phyloP scores from a whole-genome alignment of 2,329 filamentous ascomycete species.

The Botrytis squamosa region DNA sequence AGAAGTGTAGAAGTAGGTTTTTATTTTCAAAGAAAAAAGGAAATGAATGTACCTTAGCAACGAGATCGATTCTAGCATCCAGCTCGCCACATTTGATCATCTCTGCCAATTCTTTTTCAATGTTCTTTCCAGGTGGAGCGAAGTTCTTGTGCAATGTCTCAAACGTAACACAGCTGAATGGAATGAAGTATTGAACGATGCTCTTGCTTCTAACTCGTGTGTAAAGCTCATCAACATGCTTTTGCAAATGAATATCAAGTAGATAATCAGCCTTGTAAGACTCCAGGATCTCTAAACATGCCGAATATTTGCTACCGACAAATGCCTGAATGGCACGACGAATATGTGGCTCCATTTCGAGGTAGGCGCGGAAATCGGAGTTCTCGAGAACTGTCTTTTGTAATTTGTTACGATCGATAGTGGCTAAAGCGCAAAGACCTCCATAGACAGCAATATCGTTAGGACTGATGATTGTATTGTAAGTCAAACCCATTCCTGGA shows the following conservation, averaged over 20 bases:
- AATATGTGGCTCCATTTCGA: constrained; percentile 92
- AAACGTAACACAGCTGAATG: constrained; percentile 84
- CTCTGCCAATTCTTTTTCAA: constrained; percentile 70
- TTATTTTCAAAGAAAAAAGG: neutral
- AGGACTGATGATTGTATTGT: constrained; percentile 70
- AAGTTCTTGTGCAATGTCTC: constrained; percentile 78
- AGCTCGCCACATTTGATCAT: constrained; percentile 75
- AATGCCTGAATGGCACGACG: constrained; percentile 88
- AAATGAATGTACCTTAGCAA: constrained; percentile 61
- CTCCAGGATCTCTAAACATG: constrained; percentile 79
- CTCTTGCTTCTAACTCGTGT: constrained; percentile 79
- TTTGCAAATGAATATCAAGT: constrained; percentile 83
- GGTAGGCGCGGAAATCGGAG: constrained; percentile 74
- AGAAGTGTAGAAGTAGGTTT: neutral
- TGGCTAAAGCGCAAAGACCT: constrained; percentile 83
- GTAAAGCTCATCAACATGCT: constrained; percentile 70
- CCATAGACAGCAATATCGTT: constrained; percentile 94
- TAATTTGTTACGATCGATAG: constrained; percentile 77
- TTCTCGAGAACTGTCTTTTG: constrained; percentile 78
- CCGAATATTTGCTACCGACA: constrained; percentile 84
- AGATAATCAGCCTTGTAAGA: constrained; percentile 80
- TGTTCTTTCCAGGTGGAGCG: constrained; percentile 57
- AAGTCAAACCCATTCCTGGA: constrained; percentile 51
- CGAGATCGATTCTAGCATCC: constrained; percentile 79
- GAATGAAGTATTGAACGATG: constrained; percentile 88